These are phyloP conservation scores for Acer negundo DNA, from an alignment of 345 rosid genomes.

Conservation along the genomic window DNA sequence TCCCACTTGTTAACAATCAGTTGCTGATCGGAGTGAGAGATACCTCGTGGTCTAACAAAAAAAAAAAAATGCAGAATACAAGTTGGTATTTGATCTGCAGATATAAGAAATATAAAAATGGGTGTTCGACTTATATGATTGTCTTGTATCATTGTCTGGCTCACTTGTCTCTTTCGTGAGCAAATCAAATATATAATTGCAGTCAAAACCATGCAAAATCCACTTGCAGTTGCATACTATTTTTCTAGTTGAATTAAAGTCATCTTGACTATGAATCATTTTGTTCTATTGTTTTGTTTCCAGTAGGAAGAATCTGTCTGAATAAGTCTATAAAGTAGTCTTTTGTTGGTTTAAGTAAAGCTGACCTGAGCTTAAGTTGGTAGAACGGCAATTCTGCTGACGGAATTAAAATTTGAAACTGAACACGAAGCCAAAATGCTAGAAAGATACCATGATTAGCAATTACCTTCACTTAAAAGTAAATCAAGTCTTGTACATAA, in stretches of 20 bases:
- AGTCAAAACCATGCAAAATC: neutral
- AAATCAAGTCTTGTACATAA: neutral
- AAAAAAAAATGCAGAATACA: neutral
- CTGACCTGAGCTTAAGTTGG: neutral
- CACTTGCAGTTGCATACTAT: neutral
- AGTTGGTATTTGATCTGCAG: neutral
- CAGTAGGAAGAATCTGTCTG: neutral
- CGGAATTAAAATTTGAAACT: neutral
- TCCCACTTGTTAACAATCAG: too few relatives aligned
- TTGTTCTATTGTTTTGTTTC: neutral
- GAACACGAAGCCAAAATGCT: neutral
- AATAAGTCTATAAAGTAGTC: neutral
- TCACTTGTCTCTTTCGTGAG: slow-evolving; percentile 1
- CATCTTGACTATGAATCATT: neutral
- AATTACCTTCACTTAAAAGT: neutral
- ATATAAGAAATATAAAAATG: neutral
- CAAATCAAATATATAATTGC: neutral
- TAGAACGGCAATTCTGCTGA: neutral
- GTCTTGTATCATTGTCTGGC: neutral
- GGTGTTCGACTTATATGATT: neutral
- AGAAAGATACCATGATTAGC: neutral
- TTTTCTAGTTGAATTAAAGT: neutral
- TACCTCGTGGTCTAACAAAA: too few relatives aligned
- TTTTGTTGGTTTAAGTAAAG: neutral
- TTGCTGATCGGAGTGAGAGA: too few relatives aligned